A percentile compares a stretch with the other conserved stretches of the same genome.
Conservation (phyloP, 305 asterid species). For the Fraxinus baroniana region DNA sequence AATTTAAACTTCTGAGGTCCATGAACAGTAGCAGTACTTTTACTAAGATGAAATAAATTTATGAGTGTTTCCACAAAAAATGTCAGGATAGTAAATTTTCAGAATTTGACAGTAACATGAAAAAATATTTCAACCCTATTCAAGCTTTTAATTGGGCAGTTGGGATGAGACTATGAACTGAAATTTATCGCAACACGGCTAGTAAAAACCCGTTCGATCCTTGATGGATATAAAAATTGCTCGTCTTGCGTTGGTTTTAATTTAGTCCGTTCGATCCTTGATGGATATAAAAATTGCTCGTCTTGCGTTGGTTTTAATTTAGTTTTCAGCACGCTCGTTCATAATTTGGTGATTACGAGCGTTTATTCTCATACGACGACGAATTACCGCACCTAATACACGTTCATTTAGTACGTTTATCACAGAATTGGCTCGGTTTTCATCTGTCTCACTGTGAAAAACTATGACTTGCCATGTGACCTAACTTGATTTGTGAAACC, state of each 20-base stretch:
- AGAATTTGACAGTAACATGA: not conserved
- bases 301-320: too few relatives aligned
- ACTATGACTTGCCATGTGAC: not conserved
- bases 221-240: too few relatives aligned
- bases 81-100: not conserved
- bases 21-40: not conserved
- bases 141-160: not conserved
- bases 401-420: not conserved
- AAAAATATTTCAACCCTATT: not conserved
- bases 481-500: not conserved
- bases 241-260: too few relatives aligned
- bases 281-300: too few relatives aligned
- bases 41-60: not conserved
- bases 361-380: too few relatives aligned
- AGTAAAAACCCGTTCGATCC: not conserved
- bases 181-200: not conserved
- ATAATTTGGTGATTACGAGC: not conserved
- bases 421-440: not conserved
- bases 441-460: not conserved
- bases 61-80: not conserved
- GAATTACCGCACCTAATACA: not conserved
- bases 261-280: too few relatives aligned
- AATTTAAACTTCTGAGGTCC: not conserved
- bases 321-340: too few relatives aligned
- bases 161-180: not conserved